phyloP scores from a whole-genome alignment of 2,329 filamentous ascomycete species.

The Nemania diffusa region DNA sequence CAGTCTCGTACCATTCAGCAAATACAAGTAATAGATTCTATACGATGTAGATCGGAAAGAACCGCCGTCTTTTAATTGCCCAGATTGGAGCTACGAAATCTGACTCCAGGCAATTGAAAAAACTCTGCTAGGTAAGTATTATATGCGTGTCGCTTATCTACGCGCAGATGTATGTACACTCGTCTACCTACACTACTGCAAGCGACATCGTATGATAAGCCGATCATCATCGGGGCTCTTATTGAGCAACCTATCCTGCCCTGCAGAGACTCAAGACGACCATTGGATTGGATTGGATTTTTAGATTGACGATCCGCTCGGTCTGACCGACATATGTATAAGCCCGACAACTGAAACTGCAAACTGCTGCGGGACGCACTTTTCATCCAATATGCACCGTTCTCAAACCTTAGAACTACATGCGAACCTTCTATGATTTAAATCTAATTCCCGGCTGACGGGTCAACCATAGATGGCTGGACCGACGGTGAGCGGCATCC shows the following conservation, averaged over 20 bases:
- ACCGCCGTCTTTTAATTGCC: conserved; percentile 13
- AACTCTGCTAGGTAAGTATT: not conserved
- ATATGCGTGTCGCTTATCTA: conserved; percentile 5
- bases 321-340: not conserved
- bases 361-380: not conserved
- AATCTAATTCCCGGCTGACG: not conserved
- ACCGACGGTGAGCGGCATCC: not conserved
- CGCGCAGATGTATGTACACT: not conserved
- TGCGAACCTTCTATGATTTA: not conserved
- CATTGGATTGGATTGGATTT: not conserved
- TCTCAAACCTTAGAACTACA: not conserved
- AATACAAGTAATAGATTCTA: not conserved
- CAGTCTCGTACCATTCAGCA: conserved; percentile 11
- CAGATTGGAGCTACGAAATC: not conserved
- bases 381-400: not conserved
- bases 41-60: not conserved
- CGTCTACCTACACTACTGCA: not conserved
- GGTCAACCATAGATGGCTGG: not conserved
- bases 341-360: not conserved
- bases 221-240: not conserved
- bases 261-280: not conserved
- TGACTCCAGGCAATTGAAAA: not conserved
- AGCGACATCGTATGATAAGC: conserved; percentile 7
- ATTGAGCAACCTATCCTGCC: not conserved
- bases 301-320: not conserved